phyloP scores from a whole-genome alignment of 768 basidiomycete species.

The Coprinellus micaceus region DNA sequence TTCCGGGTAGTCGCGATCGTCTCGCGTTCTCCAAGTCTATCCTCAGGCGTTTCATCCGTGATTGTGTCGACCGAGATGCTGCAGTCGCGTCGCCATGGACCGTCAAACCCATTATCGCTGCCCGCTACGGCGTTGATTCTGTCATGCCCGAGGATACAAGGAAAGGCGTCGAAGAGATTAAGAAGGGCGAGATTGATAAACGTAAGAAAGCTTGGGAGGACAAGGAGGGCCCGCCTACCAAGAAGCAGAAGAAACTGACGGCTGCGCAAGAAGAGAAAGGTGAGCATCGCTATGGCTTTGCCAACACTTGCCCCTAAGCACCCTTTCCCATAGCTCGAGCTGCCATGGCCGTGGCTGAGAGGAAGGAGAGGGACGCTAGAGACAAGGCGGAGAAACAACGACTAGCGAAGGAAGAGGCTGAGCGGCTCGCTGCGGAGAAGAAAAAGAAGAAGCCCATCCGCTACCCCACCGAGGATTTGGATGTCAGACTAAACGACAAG shows the following conservation, averaged over 20 bases:
- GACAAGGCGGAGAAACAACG: slow-evolving; percentile 67
- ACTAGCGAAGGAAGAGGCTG: slow-evolving; percentile 66
- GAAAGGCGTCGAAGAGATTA: slow-evolving; percentile 72
- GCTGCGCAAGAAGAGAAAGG: slow-evolving; percentile 75
- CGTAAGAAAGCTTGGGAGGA: slow-evolving; percentile 89
- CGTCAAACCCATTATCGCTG: slow-evolving; percentile 82
- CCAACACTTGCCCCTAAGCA: slow-evolving; percentile 24
- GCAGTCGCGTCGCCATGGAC: slow-evolving; percentile 95
- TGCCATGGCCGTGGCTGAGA: slow-evolving; percentile 44
- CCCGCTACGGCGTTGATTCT: slow-evolving; percentile 78
- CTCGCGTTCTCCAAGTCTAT: slow-evolving; percentile 96
- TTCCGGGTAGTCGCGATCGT: slow-evolving; percentile 75
- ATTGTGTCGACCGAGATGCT: slow-evolving; percentile 90
- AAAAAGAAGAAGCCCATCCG: slow-evolving; percentile 88
- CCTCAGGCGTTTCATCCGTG: slow-evolving; percentile 91
- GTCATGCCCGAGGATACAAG: slow-evolving; percentile 85
- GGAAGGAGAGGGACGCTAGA: slow-evolving; percentile 64
- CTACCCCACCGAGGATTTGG: slow-evolving; percentile 91
- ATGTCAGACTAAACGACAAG: slow-evolving; percentile 73
- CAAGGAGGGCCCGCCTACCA: slow-evolving; percentile 76
- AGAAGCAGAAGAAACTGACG: slow-evolving; percentile 78
- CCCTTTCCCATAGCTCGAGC: slow-evolving; percentile 11
- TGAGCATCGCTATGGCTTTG: slow-evolving; percentile 24
- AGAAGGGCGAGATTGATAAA: slow-evolving; percentile 89
- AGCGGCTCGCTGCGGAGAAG: slow-evolving; percentile 68